Base-by-base conservation (phyloP, 495 filamentous ascomycete genomes). In the Daldinia caldariorum region DNA sequence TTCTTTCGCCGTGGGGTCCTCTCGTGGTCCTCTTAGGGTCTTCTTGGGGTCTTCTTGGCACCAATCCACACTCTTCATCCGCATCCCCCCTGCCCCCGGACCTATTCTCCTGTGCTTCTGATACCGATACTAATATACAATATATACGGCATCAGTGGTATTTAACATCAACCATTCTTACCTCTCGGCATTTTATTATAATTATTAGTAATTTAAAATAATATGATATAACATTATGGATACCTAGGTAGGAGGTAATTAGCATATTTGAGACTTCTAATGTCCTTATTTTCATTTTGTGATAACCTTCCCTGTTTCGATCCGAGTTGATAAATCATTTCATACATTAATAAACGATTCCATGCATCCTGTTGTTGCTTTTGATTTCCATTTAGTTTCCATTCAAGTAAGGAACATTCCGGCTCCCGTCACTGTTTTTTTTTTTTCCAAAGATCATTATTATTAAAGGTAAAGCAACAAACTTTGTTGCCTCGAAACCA, bases 1-100 rank as follows among this genome's bases (percentile, higher is more conserved):
- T 67, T 57, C 56, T 62, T 61, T 62, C 57, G 66, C 50, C 61
- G 53, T 63, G 66, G 67, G 63, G 61, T 66, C 26, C 26, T 26
- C 26, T 26, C 3, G 26, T 62, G 67, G 63, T 57, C 63, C 57
- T 62, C 54, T 69, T 62, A n/a, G 67, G 63, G 61, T 66, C 26
- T 3, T 26, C 26, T 26, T 26, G 26, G 66, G 67, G 63, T 57
- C 63, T 51, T 62, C 54, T 69, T 62, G 39, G 63, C 37, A 53
- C 16, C 49, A 20, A 45, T 60, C 57, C 53, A 66, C 22, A 22
- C 9, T 22, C 3, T 9, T 35, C 20, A 18, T 47, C 43, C 43
- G 43, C 18, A 47, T 47, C 43, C 43, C n/a, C n/a, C n/a, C n/a
- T n/a, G n/a, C n/a, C n/a, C n/a, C 43, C 16, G 43, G 43, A 22